Conservation (phyloP, 768 basidiomycete genomes). For the Trametes punicea region DNA sequence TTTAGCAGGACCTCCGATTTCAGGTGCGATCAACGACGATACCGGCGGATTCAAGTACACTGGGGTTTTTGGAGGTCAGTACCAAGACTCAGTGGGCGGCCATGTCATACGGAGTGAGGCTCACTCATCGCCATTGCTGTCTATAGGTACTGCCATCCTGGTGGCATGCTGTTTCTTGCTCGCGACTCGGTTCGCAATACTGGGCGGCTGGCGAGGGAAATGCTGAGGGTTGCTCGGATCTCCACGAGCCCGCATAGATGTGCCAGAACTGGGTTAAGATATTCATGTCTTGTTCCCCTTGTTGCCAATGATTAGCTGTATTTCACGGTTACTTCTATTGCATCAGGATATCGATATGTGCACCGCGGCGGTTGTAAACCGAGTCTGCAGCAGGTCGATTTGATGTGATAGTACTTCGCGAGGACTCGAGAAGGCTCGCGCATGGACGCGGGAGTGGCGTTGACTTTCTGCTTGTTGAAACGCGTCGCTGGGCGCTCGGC, state of each 20-base stretch:
- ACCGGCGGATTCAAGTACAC: slow-evolving; percentile 45
- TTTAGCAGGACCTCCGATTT: slow-evolving; percentile 66
- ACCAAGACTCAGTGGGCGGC: too few relatives aligned
- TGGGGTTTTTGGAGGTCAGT: background rate
- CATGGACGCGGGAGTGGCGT: background rate
- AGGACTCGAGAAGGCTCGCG: background rate
- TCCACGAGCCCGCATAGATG: too few relatives aligned
- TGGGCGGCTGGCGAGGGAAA: background rate
- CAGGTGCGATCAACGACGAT: slow-evolving; percentile 57
- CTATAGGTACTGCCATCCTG: background rate
- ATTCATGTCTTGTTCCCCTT: too few relatives aligned
- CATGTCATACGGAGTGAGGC: too few relatives aligned
- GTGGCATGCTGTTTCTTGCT: background rate
- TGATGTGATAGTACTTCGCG: too few relatives aligned
- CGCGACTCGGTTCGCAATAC: background rate
- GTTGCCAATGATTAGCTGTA: too few relatives aligned
- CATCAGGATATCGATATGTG: too few relatives aligned
- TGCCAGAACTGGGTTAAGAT: too few relatives aligned
- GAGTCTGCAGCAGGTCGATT: too few relatives aligned
- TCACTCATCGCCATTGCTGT: too few relatives aligned
- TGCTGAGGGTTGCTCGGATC: background rate
- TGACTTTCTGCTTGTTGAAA: background rate
- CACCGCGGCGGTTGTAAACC: too few relatives aligned
- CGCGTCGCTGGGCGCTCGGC: background rate
- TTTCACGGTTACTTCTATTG: too few relatives aligned